Evolutionary conservation across 2,329 filamentous ascomycete species (phyloP).

Genomic region (Fusarium redolens): DNA sequence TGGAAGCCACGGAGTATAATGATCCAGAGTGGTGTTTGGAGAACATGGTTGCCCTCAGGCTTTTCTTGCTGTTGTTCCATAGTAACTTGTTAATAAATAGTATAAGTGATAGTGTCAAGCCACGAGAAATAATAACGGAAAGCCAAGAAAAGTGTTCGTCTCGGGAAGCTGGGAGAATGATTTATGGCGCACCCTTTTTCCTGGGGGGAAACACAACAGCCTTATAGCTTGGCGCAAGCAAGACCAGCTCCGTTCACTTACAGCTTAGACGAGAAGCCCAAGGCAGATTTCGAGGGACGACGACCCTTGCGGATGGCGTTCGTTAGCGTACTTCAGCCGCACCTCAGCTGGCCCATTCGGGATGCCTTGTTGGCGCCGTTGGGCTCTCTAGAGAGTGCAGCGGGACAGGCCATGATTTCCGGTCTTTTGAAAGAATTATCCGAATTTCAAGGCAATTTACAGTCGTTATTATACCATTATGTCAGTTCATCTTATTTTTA

Average conservation of each 20-base stretch:
- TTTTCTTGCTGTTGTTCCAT: slow-evolving; percentile 39
- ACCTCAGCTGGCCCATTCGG: slow-evolving; percentile 28
- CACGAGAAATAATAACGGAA: background rate
- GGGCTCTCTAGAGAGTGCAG: slow-evolving; percentile 28
- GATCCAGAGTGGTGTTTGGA: slow-evolving; percentile 58
- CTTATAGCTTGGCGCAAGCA: slow-evolving; percentile 5
- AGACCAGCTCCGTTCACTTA: background rate
- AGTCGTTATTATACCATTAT: background rate
- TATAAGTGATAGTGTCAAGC: background rate
- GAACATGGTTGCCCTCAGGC: slow-evolving; percentile 44
- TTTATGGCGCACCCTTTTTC: background rate
- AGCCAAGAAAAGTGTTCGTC: background rate
- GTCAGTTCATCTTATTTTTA: too few species aligned
- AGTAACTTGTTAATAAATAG: background rate
- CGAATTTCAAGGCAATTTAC: background rate
- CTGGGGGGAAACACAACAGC: background rate
- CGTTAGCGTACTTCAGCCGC: slow-evolving; percentile 44
- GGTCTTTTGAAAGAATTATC: background rate
- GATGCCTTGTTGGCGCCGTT: slow-evolving; percentile 13
- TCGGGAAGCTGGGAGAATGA: background rate
- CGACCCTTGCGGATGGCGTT: slow-evolving; percentile 29
- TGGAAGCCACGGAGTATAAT: slow-evolving; percentile 55
- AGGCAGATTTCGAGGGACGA: slow-evolving; percentile 38
- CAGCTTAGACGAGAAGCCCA: slow-evolving; percentile 23
- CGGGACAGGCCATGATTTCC: background rate